Percentiles rank a stretch among this genome's conserved stretches.
These are phyloP conservation scores for Neoboletus brunneissimus DNA, from an alignment of 768 basidiomycete species.

Conservation along the genomic window DNA sequence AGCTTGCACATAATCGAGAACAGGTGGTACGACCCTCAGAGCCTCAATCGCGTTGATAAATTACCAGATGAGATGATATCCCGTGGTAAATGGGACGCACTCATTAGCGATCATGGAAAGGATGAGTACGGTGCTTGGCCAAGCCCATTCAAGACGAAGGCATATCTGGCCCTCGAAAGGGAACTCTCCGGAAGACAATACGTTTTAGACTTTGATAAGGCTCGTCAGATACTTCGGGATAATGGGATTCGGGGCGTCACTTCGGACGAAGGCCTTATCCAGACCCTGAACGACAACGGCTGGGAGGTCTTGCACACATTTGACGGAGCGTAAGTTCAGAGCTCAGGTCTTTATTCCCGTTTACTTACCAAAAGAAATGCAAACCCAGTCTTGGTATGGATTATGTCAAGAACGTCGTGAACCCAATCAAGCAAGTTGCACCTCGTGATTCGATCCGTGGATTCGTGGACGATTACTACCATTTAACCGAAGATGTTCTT, in stretches of 20 bases:
- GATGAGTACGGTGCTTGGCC: conserved; percentile 25
- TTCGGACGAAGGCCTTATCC: conserved; percentile 31
- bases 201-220: conserved; percentile 22
- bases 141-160: conserved; percentile 14
- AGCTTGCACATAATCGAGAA: conserved; percentile 38
- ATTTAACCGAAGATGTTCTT: conserved; percentile 36
- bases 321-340: conserved; percentile 36
- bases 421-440: conserved; percentile 37
- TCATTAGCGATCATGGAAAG: conserved; percentile 10
- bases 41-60: conserved; percentile 38
- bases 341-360: not conserved
- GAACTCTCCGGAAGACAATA: conserved; percentile 18
- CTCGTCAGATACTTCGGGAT: conserved; percentile 18
- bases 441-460: conserved; percentile 38
- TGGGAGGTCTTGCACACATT: conserved; percentile 39
- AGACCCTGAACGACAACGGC: conserved; percentile 32
- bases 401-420: conserved; percentile 40
- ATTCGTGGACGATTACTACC: conserved; percentile 38
- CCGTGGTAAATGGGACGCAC: conserved; percentile 32
- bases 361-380: conserved; percentile 6
- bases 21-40: conserved; percentile 38
- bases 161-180: conserved; percentile 20
- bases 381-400: conserved; percentile 41
- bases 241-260: conserved; percentile 14
- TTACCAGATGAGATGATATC: conserved; percentile 31